Base-by-base conservation (phyloP, 1,139 yeast species). In the Lodderomyces parapsilosis region DNA sequence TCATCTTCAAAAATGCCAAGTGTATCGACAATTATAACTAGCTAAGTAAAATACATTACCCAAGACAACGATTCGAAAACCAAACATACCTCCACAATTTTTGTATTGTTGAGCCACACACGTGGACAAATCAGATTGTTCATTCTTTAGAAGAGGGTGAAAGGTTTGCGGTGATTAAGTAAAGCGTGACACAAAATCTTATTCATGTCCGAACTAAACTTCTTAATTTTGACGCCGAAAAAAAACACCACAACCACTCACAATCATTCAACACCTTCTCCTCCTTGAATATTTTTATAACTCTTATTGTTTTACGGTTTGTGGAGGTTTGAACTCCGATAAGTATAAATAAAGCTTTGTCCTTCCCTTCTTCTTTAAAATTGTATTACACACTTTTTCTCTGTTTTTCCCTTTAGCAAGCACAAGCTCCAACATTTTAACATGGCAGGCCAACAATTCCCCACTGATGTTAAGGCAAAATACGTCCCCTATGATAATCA, bases 401-500 rank as follows among this genome's bases (percentile, higher is more conserved):
- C 6, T 27, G 8, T 24, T n/a, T n/a, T n/a, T n/a, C n/a, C n/a
- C n/a, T n/a, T n/a, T n/a, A n/a, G n/a, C n/a, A 7, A 24, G 7
- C 31, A 27, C 15, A n/a, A 13, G 13, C 20, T 15, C 5, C 33
- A 15, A 30, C 19, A 15, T 15, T 15, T 7, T 15, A 15, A 7
- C 4, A 30, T 13, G 15, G 20, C 13, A 8, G 25, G n/a, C 15
- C n/a, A 19, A 6, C 36, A 43, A 41, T 66, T 81, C 60, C 86
- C 87, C 49, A 65, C 80, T 40, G 77, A 74, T 52, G 65, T 76
- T 49, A 65, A 70, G 48, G 74, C 83, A 51, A 67, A 71, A 51
- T 82, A 81, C 66, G 71, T 83, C 44, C 86, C 88, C 43, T 76
- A 72, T 65, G 51, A 69, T 30, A 64, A 71, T 46, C 80, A 63